Conservation (phyloP, 768 basidiomycete species). For the Macrocybe gigantea region DNA sequence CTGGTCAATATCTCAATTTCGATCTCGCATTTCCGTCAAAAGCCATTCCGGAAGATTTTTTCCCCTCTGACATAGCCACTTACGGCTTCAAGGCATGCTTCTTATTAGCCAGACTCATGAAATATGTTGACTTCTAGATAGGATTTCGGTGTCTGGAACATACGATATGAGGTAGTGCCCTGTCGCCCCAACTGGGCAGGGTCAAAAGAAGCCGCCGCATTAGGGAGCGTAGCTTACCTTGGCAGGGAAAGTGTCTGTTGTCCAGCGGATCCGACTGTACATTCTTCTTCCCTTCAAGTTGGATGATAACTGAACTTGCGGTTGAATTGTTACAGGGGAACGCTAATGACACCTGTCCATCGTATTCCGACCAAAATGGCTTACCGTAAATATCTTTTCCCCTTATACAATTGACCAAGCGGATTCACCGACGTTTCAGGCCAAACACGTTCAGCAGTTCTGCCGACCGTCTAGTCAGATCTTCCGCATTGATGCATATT, state of each 20-base stretch:
- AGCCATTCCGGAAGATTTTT: slow-evolving; percentile 67
- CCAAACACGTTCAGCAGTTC: too few relatives aligned
- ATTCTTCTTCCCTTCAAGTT: slow-evolving; percentile 7
- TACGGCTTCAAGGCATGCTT: slow-evolving; percentile 50
- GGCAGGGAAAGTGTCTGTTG: slow-evolving; percentile 61
- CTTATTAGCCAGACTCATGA: not conserved
- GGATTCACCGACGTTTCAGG: not conserved
- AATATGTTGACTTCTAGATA: slow-evolving; percentile 14
- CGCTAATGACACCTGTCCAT: slow-evolving; percentile 53
- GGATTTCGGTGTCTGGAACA: slow-evolving; percentile 89
- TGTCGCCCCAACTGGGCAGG: slow-evolving; percentile 66
- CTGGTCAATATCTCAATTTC: slow-evolving; percentile 70
- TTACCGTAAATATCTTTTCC: slow-evolving; percentile 44
- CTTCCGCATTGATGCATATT: too few relatives aligned
- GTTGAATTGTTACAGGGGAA: slow-evolving; percentile 17
- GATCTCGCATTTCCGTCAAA: slow-evolving; percentile 75
- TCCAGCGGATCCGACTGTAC: slow-evolving; percentile 60
- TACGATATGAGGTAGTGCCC: slow-evolving; percentile 60
- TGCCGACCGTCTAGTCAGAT: too few relatives aligned
- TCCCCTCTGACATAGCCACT: slow-evolving; percentile 60
- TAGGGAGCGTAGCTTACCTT: slow-evolving; percentile 60
- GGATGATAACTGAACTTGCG: too few relatives aligned
- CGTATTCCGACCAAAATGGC: slow-evolving; percentile 63
- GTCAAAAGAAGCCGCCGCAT: slow-evolving; percentile 45
- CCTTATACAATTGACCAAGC: not conserved